phyloP scores from a whole-genome alignment of 1,284 basidiomycete species.

The Trametes sp. region DNA sequence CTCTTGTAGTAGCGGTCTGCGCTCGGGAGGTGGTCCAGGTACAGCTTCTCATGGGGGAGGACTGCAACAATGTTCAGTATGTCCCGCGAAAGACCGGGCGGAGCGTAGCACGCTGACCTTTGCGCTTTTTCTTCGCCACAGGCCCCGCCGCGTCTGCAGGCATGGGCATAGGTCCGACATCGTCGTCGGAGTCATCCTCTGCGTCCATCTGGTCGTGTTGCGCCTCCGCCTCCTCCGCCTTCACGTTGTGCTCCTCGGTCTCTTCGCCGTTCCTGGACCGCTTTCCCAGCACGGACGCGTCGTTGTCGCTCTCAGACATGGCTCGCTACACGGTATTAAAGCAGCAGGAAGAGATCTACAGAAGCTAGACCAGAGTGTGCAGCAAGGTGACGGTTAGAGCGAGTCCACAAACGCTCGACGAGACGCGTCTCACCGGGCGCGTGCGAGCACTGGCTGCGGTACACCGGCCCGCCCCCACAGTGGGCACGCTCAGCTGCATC shows the following conservation, averaged over 20 bases:
- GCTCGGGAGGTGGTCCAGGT: constrained; percentile 90
- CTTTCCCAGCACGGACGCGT: constrained; percentile 66
- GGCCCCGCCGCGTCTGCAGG: constrained; percentile 52
- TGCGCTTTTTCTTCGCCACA: constrained; percentile 70
- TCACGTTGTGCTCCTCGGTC: constrained; percentile 18
- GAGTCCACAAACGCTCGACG: neutral
- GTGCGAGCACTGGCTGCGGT: neutral
- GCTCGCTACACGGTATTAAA: neutral
- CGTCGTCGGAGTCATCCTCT: constrained; percentile 64
- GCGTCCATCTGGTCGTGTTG: constrained; percentile 29
- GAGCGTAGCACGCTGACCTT: constrained; percentile 55
- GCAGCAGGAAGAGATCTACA: neutral
- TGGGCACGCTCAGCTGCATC: too few species aligned
- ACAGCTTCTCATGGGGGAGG: constrained; percentile 82
- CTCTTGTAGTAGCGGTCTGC: constrained; percentile 96
- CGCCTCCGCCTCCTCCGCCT: constrained; percentile 32
- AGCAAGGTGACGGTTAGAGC: neutral
- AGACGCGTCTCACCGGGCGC: neutral
- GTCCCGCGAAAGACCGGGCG: neutral
- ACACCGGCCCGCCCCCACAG: too few species aligned
- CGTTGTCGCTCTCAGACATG: constrained; percentile 52
- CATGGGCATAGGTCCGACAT: constrained; percentile 81
- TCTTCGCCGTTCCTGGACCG: constrained; percentile 55
- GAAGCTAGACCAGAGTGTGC: neutral
- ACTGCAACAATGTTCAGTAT: constrained; percentile 46